Base-by-base conservation (phyloP, 179 eudicot species). In the Camellia oleifera region DNA sequence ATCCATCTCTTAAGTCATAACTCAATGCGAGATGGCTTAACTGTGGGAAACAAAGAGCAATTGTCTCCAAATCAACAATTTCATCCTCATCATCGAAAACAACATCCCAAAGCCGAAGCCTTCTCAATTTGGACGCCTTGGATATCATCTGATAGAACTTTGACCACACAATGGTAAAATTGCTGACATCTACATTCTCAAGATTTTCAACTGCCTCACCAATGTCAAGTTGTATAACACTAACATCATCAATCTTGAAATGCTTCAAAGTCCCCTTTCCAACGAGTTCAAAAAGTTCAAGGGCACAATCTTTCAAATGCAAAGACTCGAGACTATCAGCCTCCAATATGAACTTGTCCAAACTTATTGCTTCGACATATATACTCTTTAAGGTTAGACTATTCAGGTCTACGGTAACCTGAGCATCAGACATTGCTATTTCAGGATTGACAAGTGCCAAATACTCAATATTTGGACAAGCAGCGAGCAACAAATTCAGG, bases 301-400 rank as follows among this genome's bases (percentile, higher is more conserved):
- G 85, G 7, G 91, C 86, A 81, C 94, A 94, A 79, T 96, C 97
- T 87, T 89, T 94, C 84, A 94, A 86, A 80, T 94, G 99, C 89
- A 96, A 82, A 65, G 85, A 86, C 85, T 92, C 98, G 23, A 96
- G 90, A 56, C 86, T 83, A 82, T 94, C 97, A 7, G 93, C 98
- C 84, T 96, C 96, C 80, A 96, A 83, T 57, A 87, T 88, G 72
- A 96, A 88, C 82, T 94, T 94, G 79, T 92, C 98, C 92, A 94
- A 82, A 86, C 97, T 92, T 64, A 92, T 89, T 20, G 93, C 93
- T 82, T 96, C 97, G 17, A 96, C 86, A 80, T 86, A 90, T 4
- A 93, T 81, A 50, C 81, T 86, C 87, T 90, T 96, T 83, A 95
- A 85, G 1, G 97, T 82, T n/a, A 81, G 74, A 71, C 96, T 95